phyloP scores from a whole-genome alignment of 345 rosid genomes.

The Salix suchowensis region DNA sequence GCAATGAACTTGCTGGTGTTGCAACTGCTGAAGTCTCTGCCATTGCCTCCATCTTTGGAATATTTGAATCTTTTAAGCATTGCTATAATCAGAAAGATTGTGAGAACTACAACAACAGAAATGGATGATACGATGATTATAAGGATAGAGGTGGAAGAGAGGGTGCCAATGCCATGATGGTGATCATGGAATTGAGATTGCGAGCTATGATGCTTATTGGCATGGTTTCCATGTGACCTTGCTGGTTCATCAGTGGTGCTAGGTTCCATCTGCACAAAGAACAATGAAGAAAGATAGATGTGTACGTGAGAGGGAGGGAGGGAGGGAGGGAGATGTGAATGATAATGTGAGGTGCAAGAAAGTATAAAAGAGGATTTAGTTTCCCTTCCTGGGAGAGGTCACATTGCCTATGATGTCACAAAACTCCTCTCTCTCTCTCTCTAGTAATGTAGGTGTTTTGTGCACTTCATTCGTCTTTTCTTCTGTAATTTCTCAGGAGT shows the following conservation, averaged over 20 bases:
- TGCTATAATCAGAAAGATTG: slow-evolving; percentile 35
- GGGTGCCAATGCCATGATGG: slow-evolving; percentile 19
- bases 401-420: slow-evolving; percentile 17
- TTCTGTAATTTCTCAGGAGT: slow-evolving; percentile 35
- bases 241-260: slow-evolving; percentile 21
- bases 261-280: slow-evolving; percentile 36
- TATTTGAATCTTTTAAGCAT: slow-evolving; percentile 49
- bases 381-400: slow-evolving; percentile 25
- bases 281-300: slow-evolving; percentile 1
- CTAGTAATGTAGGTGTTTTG: slow-evolving; percentile 13
- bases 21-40: slow-evolving; percentile 26
- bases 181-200: slow-evolving; percentile 11
- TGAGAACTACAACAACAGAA: slow-evolving; percentile 37
- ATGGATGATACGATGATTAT: slow-evolving; percentile 37
- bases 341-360: not conserved
- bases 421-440: slow-evolving; percentile 8
- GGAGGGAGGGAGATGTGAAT: not conserved
- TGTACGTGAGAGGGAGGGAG: slow-evolving; percentile 8
- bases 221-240: slow-evolving; percentile 23
- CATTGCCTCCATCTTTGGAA: slow-evolving; percentile 21
- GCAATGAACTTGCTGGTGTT: slow-evolving; percentile 32
- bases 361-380: slow-evolving; percentile 1
- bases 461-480: slow-evolving; percentile 41
- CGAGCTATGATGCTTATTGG: slow-evolving; percentile 16
- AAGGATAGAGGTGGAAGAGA: slow-evolving; percentile 44